A percentile compares a stretch with the other conserved stretches of the same genome.
Evolutionary conservation across 495 filamentous ascomycete genomes (phyloP).

Genomic region (Lophiotrema nucula): DNA sequence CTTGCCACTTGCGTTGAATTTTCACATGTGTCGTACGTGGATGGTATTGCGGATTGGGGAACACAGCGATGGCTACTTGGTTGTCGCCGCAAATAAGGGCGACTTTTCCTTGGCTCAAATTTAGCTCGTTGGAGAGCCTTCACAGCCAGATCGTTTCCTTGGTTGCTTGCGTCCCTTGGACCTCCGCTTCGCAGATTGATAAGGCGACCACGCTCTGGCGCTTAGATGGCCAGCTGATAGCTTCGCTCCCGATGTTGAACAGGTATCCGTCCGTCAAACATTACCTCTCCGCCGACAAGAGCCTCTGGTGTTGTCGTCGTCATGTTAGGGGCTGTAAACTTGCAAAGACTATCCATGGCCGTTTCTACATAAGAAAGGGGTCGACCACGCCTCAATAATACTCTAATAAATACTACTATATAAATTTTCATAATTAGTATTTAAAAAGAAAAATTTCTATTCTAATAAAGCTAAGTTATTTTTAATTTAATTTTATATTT

Average conservation of each 20-base stretch:
- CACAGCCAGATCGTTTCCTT: slow-evolving; percentile 47
- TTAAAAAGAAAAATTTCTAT: too few species aligned
- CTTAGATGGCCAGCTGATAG: slow-evolving; percentile 46
- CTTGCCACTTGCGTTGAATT: slow-evolving; percentile 38
- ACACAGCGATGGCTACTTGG: slow-evolving; percentile 37
- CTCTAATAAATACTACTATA: too few species aligned
- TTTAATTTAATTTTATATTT: neutral
- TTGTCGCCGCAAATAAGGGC: slow-evolving; percentile 35
- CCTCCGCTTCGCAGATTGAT: slow-evolving; percentile 45
- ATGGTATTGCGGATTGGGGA: slow-evolving; percentile 29
- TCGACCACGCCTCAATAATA: too few species aligned
- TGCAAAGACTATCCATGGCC: too few species aligned
- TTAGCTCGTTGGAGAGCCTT: slow-evolving; percentile 39
- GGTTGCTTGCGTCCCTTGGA: slow-evolving; percentile 39
- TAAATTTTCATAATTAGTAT: too few species aligned
- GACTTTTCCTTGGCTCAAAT: slow-evolving; percentile 25
- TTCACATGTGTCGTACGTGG: slow-evolving; percentile 40
- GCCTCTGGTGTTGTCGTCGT: too few species aligned
- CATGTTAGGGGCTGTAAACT: too few species aligned
- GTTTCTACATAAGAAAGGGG: too few species aligned
- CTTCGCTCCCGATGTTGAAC: slow-evolving; percentile 40
- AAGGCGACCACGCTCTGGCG: slow-evolving; percentile 40
- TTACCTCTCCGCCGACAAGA: slow-evolving; percentile 29
- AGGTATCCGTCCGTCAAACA: slow-evolving; percentile 43
- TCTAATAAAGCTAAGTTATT: neutral